Evolutionary conservation across 164 flowering plant genomes (phyloP).

Genomic region (Brasenia schreberi): DNA sequence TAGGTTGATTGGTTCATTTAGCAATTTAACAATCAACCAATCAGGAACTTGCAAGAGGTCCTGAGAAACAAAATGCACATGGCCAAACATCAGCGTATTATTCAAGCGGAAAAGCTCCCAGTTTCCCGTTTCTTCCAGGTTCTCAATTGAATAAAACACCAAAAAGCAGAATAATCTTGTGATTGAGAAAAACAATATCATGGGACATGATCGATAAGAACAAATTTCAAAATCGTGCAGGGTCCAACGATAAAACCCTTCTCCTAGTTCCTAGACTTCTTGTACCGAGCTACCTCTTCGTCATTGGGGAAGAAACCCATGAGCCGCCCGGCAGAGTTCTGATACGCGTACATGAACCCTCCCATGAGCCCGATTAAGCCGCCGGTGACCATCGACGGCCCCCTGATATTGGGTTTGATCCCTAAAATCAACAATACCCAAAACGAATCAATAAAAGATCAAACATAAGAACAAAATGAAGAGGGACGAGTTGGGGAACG

Average conservation of each 20-base stretch:
- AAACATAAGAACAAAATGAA: conserved; percentile 4
- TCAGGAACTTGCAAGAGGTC: too few species aligned
- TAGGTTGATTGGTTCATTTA: too few species aligned
- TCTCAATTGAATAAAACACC: too few species aligned
- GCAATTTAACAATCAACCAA: too few species aligned
- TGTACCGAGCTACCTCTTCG: conserved; percentile 75
- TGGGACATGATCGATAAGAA: too few species aligned
- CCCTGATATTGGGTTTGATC: conserved; percentile 74
- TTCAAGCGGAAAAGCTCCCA: too few species aligned
- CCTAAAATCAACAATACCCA: conserved; percentile 24
- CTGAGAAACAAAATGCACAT: too few species aligned
- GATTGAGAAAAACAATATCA: too few species aligned
- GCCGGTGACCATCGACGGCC: conserved; percentile 96
- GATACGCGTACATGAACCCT: conserved; percentile 96
- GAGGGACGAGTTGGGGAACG: background rate
- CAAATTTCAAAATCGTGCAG: background rate
- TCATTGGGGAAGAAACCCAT: conserved; percentile 98
- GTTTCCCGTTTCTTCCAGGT: too few species aligned
- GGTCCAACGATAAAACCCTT: background rate
- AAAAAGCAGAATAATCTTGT: too few species aligned
- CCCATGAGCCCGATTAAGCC: conserved; percentile 91
- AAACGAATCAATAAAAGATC: background rate
- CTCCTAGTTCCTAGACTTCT: conserved; percentile 20
- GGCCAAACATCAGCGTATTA: too few species aligned
- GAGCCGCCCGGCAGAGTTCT: conserved; percentile 87